phyloP scores from a whole-genome alignment of 768 basidiomycete genomes.

The Cystofilobasidium macerans region DNA sequence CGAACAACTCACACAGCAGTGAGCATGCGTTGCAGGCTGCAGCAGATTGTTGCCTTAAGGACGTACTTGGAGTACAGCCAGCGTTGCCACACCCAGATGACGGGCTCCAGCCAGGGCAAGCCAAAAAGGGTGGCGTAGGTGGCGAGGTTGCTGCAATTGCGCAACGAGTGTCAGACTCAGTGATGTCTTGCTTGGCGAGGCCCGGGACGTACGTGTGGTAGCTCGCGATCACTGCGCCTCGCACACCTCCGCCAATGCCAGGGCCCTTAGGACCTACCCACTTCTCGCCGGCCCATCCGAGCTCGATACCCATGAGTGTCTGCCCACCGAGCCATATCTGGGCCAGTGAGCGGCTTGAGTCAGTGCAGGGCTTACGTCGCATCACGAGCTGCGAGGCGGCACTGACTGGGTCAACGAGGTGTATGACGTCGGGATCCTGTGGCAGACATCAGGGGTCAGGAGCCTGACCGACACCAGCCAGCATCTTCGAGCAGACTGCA shows the following conservation, averaged over 20 bases:
- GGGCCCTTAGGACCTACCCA: slow-evolving; percentile 35
- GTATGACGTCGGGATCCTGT: slow-evolving; percentile 41
- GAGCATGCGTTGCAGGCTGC: too few species aligned
- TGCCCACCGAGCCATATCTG: slow-evolving; percentile 46
- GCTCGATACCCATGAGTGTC: slow-evolving; percentile 40
- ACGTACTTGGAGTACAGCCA: slow-evolving; percentile 36
- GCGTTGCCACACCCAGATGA: slow-evolving; percentile 40
- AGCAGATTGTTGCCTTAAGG: neutral
- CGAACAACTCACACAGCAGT: too few species aligned
- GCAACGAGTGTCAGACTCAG: neutral
- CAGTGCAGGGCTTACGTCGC: neutral
- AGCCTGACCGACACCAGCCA: neutral
- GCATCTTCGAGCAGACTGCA: neutral
- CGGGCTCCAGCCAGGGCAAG: slow-evolving; percentile 39
- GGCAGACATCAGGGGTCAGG: neutral
- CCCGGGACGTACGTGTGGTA: slow-evolving; percentile 42
- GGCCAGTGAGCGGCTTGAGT: neutral
- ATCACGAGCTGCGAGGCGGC: neutral
- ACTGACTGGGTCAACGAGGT: slow-evolving; percentile 34
- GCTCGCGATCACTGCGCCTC: slow-evolving; percentile 39
- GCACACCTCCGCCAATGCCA: slow-evolving; percentile 32
- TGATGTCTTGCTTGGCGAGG: too few species aligned
- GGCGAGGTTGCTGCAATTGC: slow-evolving; percentile 34
- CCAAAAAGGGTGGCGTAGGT: slow-evolving; percentile 43
- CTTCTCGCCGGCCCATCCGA: slow-evolving; percentile 39